Conservation (phyloP, 352 stramenopile genomes). For the Globisporangium acanthophoron region DNA sequence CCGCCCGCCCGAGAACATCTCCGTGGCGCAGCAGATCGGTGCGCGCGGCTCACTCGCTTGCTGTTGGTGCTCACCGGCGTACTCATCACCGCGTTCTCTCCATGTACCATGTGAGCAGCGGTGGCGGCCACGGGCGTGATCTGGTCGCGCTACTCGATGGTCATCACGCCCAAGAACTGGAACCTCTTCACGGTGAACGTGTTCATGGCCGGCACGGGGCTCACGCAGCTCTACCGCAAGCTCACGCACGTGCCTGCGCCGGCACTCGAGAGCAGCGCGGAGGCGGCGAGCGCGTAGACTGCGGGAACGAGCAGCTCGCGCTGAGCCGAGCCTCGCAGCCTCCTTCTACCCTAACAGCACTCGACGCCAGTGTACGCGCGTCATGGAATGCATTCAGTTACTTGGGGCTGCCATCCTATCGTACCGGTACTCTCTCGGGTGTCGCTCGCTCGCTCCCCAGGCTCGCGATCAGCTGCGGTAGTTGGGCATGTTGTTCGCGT, state of each 20-base stretch:
- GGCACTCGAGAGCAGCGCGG: background rate
- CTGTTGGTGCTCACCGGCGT: background rate
- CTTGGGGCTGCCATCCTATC: background rate
- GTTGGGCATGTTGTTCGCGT: conserved; percentile 4
- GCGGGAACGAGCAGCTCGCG: too few relatives aligned
- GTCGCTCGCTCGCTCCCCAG: background rate
- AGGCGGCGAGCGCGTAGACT: background rate
- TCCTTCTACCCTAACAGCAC: background rate
- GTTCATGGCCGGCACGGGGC: conserved; percentile 84
- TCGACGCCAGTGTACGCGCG: too few relatives aligned
- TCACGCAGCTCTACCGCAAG: conserved; percentile 83
- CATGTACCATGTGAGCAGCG: conserved; percentile 18
- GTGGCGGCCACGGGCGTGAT: conserved; percentile 84
- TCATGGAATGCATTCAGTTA: background rate
- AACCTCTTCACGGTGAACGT: conserved; percentile 89
- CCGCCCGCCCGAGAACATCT: conserved; percentile 75
- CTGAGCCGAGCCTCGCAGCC: background rate
- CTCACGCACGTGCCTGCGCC: conserved; percentile 31
- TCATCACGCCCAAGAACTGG: conserved; percentile 90
- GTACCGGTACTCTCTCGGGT: background rate
- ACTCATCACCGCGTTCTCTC: background rate
- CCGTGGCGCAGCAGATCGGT: conserved; percentile 71
- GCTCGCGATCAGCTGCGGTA: conserved; percentile 8
- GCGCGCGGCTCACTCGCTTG: background rate
- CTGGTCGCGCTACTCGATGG: conserved; percentile 85